phyloP scores from a whole-genome alignment of 2,329 filamentous ascomycete species.

The Aspergillus eucalypticola region DNA sequence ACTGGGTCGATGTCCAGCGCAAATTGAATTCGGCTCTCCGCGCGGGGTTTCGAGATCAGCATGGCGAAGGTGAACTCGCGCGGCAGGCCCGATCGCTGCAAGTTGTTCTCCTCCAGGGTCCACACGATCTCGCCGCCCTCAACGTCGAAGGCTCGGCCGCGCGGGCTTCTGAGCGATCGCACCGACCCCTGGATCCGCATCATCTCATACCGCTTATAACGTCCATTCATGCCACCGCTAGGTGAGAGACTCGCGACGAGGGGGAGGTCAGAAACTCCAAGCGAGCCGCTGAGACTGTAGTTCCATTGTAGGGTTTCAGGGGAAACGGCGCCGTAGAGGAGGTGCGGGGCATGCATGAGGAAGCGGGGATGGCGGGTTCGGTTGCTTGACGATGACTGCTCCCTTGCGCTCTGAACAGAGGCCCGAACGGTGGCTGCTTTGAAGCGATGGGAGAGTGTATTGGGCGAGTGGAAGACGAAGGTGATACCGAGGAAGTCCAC shows the following conservation, averaged over 20 bases:
- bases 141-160: slow-evolving; percentile 40
- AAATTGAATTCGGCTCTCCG: slow-evolving; percentile 41
- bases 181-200: slow-evolving; percentile 53
- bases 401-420: slow-evolving; percentile 22
- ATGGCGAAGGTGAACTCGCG: slow-evolving; percentile 56
- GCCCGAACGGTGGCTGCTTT: slow-evolving; percentile 50
- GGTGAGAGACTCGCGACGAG: slow-evolving; percentile 46
- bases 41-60: slow-evolving; percentile 48
- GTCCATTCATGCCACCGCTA: slow-evolving; percentile 42
- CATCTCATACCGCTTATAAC: slow-evolving; percentile 52
- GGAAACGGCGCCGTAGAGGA: slow-evolving; percentile 50
- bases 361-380: slow-evolving; percentile 42
- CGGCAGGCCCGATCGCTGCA: slow-evolving; percentile 52
- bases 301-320: slow-evolving; percentile 53
- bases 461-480: slow-evolving; percentile 52
- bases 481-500: slow-evolving; percentile 53
- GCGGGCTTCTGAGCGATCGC: slow-evolving; percentile 41
- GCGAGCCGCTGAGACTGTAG: slow-evolving; percentile 48
- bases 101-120: slow-evolving; percentile 52
- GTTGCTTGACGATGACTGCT: slow-evolving; percentile 2
- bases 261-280: slow-evolving; percentile 50
- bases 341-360: slow-evolving; percentile 53
- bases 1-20: slow-evolving; percentile 47
- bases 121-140: slow-evolving; percentile 51
- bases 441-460: slow-evolving; percentile 48